These are phyloP conservation scores for Leccinellum albellum DNA, from an alignment of 768 basidiomycete genomes.

Conservation along the genomic window DNA sequence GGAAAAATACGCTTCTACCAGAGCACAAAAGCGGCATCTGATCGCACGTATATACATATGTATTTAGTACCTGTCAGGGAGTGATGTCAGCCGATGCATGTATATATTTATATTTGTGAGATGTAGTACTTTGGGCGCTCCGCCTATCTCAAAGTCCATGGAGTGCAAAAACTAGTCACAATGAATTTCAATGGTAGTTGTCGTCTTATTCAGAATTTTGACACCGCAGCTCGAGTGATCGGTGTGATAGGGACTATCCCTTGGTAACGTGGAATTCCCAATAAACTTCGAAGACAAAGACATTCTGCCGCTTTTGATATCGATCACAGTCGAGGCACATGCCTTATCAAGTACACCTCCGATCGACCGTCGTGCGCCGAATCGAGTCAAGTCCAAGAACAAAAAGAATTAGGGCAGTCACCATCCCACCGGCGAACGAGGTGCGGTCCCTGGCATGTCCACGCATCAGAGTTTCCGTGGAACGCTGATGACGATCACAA, in stretches of 20 bases:
- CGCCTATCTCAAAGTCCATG: background rate
- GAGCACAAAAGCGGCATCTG: constrained; percentile 19
- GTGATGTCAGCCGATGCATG: constrained; percentile 5
- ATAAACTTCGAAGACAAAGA: background rate
- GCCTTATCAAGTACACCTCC: background rate
- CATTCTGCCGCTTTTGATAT: background rate
- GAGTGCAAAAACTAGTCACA: background rate
- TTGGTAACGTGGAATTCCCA: background rate
- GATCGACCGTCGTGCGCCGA: background rate
- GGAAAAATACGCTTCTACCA: background rate
- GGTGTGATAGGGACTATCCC: background rate
- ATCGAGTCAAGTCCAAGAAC: background rate
- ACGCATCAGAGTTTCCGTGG: background rate
- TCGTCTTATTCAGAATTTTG: background rate
- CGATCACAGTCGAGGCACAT: too few relatives aligned
- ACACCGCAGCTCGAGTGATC: background rate
- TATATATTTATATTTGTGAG: background rate
- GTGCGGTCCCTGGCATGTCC: background rate
- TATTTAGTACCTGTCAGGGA: constrained; percentile 11
- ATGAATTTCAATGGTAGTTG: background rate
- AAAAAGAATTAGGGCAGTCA: background rate
- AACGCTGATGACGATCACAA: background rate
- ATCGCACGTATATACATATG: constrained; percentile 5
- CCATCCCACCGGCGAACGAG: background rate
- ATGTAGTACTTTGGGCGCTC: background rate